Base-by-base conservation (phyloP, 2,329 filamentous ascomycete genomes). In the Cercospora sp. region DNA sequence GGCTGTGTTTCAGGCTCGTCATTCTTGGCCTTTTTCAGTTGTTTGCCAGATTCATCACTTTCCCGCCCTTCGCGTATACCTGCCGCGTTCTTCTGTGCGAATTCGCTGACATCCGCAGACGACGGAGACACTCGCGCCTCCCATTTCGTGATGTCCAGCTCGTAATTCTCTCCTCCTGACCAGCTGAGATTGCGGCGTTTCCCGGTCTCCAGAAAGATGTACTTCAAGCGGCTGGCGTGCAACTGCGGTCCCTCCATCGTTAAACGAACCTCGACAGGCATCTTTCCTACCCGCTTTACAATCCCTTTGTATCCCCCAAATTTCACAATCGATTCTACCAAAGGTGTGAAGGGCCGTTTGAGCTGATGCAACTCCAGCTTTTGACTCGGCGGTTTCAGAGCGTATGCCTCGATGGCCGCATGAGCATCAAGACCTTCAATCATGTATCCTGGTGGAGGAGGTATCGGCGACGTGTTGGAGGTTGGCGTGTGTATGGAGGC, bases 341-440 rank as follows among this genome's bases (percentile, higher is more conserved):
- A 62, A 6, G 76, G 76, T 2, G 72, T 69, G 53, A 80, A 79
- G 5, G 80, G 80, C 9, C 74, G 74, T 6, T 72, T 72, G 7
- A 82, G 68, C 57, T 78, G 71, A 5, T 75, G 74, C 12, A 83
- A 74, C 5, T 80, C 74, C 5, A 79, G 67, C 10, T 72, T 55
- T 64, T 76, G 70, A 72, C 80, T 79, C 8, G 82, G 79, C 5
- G 85, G 83, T 26, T 83, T 77, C 36, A 89, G 79, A 4, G 85
- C 82, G 77, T 86, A 89, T 13, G 80, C 77, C 23, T 80, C 75
- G 1, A 82, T 77, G 1, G 79, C 74, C 10, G 77, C 73, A 61
- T 81, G 72, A 3, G 83, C 70, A 72, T 86, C 83, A 66, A 86
- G 81, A 55, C 82, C 83, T 30, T 83, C 77, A 48, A 83, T 78